phyloP scores from a whole-genome alignment of 768 basidiomycete species.

The Boletellus emodensis region DNA sequence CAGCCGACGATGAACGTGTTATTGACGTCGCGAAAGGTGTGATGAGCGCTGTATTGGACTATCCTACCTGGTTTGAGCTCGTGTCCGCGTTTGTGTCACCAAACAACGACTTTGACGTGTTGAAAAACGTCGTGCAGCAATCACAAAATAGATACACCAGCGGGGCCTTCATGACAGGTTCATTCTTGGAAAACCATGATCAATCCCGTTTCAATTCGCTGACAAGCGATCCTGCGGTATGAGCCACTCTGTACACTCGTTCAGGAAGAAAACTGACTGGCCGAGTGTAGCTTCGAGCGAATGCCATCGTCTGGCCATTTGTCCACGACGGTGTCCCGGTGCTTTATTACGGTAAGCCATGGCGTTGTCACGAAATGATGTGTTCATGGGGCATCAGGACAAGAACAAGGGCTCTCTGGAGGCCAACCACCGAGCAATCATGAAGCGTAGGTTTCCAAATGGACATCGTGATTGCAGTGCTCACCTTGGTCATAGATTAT shows the following conservation, averaged over 20 bases:
- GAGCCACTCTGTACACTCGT: conserved; percentile 5
- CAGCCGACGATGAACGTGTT: background rate
- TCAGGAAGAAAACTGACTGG: background rate
- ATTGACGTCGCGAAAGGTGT: conserved; percentile 29
- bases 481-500: conserved; percentile 42
- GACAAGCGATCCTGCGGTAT: conserved; percentile 40
- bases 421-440: conserved; percentile 45
- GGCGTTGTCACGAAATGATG: background rate
- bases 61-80: conserved; percentile 46
- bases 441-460: conserved; percentile 39
- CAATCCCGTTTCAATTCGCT: conserved; percentile 45
- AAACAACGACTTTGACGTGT: conserved; percentile 30
- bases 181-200: conserved; percentile 56
- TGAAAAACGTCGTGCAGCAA: conserved; percentile 25
- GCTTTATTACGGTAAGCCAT: conserved; percentile 42
- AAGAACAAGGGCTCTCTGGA: conserved; percentile 49
- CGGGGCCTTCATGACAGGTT: conserved; percentile 39
- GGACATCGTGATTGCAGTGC: background rate
- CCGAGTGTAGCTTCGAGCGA: conserved; percentile 35
- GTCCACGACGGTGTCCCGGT: conserved; percentile 49
- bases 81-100: conserved; percentile 37
- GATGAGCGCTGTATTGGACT: conserved; percentile 45
- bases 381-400: conserved; percentile 28
- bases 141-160: conserved; percentile 38
- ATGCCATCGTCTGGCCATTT: conserved; percentile 49